A percentile compares a stretch with the other conserved stretches of the same genome.
Conservation (phyloP, 2,329 filamentous ascomycete species). For the Penicillium vulpinum region DNA sequence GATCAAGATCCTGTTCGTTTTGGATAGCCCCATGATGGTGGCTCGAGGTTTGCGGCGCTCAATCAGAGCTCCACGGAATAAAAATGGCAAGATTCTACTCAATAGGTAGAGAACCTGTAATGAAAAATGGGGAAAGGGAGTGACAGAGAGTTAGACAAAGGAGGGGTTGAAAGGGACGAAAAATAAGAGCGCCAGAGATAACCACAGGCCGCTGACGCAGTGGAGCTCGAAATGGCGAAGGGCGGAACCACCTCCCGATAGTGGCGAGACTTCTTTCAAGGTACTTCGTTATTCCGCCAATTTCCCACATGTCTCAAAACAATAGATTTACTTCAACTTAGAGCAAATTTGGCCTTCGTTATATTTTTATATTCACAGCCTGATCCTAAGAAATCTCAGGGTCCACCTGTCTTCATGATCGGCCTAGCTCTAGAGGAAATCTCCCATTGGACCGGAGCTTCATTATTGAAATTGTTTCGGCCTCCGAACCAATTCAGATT, state of each 20-base stretch:
- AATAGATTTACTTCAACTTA: neutral
- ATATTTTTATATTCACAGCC: neutral
- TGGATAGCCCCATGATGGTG: conserved; percentile 76
- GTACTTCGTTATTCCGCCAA: neutral
- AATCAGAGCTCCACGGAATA: conserved; percentile 15
- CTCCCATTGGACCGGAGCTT: neutral
- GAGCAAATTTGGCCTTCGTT: neutral
- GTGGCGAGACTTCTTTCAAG: conserved; percentile 13
- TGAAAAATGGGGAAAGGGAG: neutral
- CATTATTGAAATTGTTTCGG: neutral
- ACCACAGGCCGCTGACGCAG: conserved; percentile 10
- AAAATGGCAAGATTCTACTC: neutral
- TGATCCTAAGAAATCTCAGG: neutral
- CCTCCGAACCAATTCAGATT: neutral
- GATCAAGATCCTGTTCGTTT: conserved; percentile 86
- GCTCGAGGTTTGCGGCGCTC: conserved; percentile 21
- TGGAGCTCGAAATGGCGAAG: conserved; percentile 15
- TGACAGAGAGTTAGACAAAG: neutral
- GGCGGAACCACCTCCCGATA: conserved; percentile 20
- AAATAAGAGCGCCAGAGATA: conserved; percentile 5
- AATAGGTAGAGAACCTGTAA: neutral
- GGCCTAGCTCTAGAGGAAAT: neutral
- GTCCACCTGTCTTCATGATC: neutral
- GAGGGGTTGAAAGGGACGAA: conserved; percentile 1
- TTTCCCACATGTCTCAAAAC: neutral